Evolutionary conservation across 2,329 filamentous ascomycete genomes (phyloP).

Genomic region (Berkeleyomyces basicola): DNA sequence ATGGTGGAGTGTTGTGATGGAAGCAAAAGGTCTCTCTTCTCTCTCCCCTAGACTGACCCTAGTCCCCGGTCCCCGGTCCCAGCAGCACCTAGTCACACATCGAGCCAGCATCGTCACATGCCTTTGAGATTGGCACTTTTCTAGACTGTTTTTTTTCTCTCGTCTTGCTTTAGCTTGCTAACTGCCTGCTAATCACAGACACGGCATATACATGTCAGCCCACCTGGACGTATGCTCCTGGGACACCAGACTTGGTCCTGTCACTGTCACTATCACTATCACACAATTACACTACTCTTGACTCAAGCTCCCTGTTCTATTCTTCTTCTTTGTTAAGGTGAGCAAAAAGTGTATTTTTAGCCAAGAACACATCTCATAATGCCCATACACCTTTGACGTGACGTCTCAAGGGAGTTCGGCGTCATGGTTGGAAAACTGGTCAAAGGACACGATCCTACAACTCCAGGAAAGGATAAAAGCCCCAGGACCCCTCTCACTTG

Average conservation of each 20-base stretch:
- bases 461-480: background rate
- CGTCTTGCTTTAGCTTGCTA: background rate
- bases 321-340: too few species aligned
- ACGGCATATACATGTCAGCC: background rate
- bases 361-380: too few species aligned
- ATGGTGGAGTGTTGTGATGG: background rate
- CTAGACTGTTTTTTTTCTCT: background rate
- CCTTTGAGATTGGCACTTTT: background rate
- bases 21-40: background rate
- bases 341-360: too few species aligned
- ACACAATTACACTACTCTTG: too few species aligned
- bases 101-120: background rate
- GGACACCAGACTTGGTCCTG: background rate
- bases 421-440: too few species aligned
- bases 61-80: background rate
- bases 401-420: too few species aligned
- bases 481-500: background rate
- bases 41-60: background rate
- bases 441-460: background rate
- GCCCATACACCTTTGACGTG: too few species aligned
- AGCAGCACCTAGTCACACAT: background rate
- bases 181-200: background rate
- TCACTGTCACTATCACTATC: background rate
- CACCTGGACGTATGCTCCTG: background rate
- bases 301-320: too few species aligned